A percentile compares a stretch with the other conserved stretches of the same genome.
Conservation (phyloP, 352 stramenopile species). For the Aphanomyces stellatus region DNA sequence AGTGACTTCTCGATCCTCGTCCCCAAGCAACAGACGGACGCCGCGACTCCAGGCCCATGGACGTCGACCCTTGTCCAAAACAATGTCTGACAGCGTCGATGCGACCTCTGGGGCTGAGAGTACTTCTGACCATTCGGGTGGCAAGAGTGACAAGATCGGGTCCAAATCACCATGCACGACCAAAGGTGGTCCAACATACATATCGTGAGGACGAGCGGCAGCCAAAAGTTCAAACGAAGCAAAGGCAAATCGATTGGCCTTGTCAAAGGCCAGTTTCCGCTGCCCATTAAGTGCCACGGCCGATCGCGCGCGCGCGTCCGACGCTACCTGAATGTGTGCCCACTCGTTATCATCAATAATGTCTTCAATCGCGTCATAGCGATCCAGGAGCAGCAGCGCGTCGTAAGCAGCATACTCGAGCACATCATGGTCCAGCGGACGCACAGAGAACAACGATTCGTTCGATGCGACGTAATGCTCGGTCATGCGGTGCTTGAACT, state of each 20-base stretch:
- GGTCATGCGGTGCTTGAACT: neutral
- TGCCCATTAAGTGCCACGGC: neutral
- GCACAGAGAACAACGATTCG: too few species aligned
- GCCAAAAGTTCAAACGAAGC: neutral
- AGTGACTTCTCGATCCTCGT: conserved; percentile 25
- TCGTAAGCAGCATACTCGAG: too few species aligned
- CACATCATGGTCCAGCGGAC: too few species aligned
- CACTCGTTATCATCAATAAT: neutral
- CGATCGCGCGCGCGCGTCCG: neutral
- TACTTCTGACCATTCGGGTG: neutral
- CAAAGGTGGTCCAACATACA: neutral
- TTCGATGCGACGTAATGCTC: too few species aligned
- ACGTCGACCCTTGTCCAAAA: neutral
- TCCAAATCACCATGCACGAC: neutral
- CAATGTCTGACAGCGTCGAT: neutral
- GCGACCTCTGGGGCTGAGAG: neutral
- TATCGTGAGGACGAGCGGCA: neutral
- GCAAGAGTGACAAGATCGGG: neutral
- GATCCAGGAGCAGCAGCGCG: neutral
- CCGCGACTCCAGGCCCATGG: neutral
- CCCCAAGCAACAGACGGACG: conserved; percentile 13
- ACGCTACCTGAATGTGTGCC: neutral
- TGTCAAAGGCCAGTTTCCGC: neutral
- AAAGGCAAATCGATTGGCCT: neutral
- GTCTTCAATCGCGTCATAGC: neutral